Percentiles rank a stretch among this genome's conserved stretches.
Evolutionary conservation across 2,329 filamentous ascomycete species (phyloP).

Genomic region (Metarhizium anisopliae): DNA sequence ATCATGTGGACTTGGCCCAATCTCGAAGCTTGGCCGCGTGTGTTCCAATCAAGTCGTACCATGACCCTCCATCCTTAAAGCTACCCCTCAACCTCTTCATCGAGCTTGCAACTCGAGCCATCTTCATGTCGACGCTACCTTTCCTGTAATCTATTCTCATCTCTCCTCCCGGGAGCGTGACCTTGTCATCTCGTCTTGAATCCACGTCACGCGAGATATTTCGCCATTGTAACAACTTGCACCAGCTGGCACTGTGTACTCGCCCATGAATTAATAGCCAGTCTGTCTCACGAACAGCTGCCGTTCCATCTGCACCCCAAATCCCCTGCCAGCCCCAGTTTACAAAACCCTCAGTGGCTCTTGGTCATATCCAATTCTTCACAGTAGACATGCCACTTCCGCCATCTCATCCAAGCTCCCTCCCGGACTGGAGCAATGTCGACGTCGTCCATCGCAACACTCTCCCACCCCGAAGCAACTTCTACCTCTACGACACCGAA

Average conservation of each 20-base stretch:
- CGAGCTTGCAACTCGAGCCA: not conserved
- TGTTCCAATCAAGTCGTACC: not conserved
- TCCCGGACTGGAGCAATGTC: constrained; percentile 54
- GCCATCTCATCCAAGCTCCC: not conserved
- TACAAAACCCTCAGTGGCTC: not conserved
- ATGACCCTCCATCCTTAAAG: not conserved
- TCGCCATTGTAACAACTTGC: too few species aligned
- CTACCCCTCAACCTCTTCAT: not conserved
- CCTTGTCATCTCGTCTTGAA: not conserved
- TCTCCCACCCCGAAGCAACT: constrained; percentile 46
- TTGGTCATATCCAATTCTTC: not conserved
- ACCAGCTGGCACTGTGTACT: too few species aligned
- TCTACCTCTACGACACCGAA: constrained; percentile 42
- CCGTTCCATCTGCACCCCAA: too few species aligned
- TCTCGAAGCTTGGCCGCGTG: not conserved
- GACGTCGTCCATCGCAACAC: constrained; percentile 51
- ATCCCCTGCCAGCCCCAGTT: not conserved
- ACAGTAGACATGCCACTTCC: not conserved
- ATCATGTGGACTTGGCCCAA: too few species aligned
- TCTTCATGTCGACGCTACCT: not conserved
- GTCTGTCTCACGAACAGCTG: too few species aligned
- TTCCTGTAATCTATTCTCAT: not conserved
- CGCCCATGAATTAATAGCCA: too few species aligned
- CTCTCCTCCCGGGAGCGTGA: not conserved
- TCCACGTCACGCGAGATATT: too few species aligned